These are phyloP conservation scores for Auriscalpium orientale DNA, from an alignment of 768 basidiomycete species.

Conservation along the genomic window DNA sequence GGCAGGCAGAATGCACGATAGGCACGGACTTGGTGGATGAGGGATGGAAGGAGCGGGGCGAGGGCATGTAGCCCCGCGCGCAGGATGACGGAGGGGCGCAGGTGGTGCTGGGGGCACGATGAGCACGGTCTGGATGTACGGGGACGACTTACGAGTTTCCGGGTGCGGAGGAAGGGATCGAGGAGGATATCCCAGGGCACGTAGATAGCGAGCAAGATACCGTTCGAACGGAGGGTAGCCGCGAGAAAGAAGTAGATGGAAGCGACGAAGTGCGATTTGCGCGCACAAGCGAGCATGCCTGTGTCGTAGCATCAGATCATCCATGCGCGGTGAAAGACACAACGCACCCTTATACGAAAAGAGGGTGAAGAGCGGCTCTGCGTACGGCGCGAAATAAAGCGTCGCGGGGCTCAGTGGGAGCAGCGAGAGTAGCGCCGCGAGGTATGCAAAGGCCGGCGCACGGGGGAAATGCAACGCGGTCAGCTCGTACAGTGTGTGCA, in stretches of 20 bases:
- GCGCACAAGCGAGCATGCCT: constrained; percentile 58
- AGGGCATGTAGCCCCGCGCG: constrained; percentile 35
- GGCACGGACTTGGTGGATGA: constrained; percentile 60
- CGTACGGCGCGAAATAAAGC: constrained; percentile 63
- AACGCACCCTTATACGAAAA: constrained; percentile 63
- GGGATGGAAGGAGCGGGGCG: constrained; percentile 56
- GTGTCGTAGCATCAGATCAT: not conserved
- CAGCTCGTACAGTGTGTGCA: constrained; percentile 47
- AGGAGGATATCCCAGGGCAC: constrained; percentile 65
- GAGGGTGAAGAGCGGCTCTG: constrained; percentile 81
- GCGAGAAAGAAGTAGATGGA: constrained; percentile 59
- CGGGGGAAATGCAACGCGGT: constrained; percentile 44
- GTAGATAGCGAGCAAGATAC: constrained; percentile 69
- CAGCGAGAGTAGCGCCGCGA: constrained; percentile 61
- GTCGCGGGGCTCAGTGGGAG: constrained; percentile 77
- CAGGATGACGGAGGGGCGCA: constrained; percentile 25
- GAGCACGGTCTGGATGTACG: not conserved
- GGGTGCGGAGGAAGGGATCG: constrained; percentile 37
- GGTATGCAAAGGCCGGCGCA: constrained; percentile 50
- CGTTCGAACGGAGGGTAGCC: constrained; percentile 67
- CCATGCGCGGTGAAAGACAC: constrained; percentile 3
- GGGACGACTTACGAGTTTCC: constrained; percentile 7
- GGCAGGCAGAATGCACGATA: constrained; percentile 58
- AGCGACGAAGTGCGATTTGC: constrained; percentile 44
- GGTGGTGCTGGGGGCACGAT: constrained; percentile 20